A percentile compares a stretch with the other conserved stretches of the same genome.
phyloP scores from a whole-genome alignment of 345 rosid genomes.

The Aquilaria yunnanensis region DNA sequence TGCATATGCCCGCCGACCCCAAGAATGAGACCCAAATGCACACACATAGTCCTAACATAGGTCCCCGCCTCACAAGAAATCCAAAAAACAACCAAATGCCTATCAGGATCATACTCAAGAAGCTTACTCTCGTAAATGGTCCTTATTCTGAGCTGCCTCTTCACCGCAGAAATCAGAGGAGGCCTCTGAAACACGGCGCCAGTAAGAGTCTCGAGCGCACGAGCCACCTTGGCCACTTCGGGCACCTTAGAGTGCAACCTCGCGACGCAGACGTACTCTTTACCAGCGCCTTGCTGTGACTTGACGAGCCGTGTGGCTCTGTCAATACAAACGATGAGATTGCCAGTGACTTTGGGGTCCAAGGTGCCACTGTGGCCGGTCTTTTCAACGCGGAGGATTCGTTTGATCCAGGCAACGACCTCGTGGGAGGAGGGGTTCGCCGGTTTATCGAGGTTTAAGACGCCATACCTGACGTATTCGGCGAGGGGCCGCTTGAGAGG shows the following conservation, averaged over 20 bases:
- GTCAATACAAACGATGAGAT: conserved; percentile 86
- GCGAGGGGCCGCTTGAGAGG: conserved; percentile 86
- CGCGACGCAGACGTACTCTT: conserved; percentile 95
- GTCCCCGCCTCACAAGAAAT: conserved; percentile 96
- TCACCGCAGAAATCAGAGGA: conserved; percentile 88
- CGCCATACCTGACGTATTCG: conserved; percentile 80
- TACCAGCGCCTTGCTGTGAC: conserved; percentile 97
- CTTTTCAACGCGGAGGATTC: conserved; percentile 84
- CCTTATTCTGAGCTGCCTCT: conserved; percentile 91
- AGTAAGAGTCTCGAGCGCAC: conserved; percentile 84
- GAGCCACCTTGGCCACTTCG: conserved; percentile 76
- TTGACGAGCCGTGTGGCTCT: conserved; percentile 94
- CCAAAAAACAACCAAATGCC: conserved; percentile 94
- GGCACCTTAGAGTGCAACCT: conserved; percentile 80
- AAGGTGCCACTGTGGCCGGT: conserved; percentile 96
- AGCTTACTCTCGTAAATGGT: conserved; percentile 86
- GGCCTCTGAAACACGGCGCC: conserved; percentile 96
- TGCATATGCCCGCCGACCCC: conserved; percentile 99
- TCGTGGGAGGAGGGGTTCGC: conserved; percentile 96
- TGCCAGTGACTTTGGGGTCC: conserved; percentile 95
- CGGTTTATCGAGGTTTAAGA: conserved; percentile 87
- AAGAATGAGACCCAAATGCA: conserved; percentile 80
- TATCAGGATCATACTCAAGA: conserved; percentile 73
- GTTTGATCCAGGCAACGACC: conserved; percentile 97
- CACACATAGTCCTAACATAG: conserved; percentile 91